Base-by-base conservation (phyloP, 805 yeast genomes). In the Metschnikowia lachancei region DNA sequence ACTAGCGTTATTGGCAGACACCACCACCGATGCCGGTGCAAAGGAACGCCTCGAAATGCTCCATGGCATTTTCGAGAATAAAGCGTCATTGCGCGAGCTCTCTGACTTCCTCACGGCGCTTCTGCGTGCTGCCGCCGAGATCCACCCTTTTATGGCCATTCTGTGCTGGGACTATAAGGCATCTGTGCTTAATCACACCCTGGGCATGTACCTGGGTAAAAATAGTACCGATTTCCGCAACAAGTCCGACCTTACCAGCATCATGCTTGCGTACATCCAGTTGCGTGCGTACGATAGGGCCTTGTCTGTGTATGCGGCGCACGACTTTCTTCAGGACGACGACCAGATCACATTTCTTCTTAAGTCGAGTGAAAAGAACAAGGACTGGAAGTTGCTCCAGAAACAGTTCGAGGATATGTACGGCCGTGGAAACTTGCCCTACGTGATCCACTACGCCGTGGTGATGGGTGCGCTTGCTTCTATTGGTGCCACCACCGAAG, bases 381-480 rank as follows among this genome's bases (percentile, higher is more conserved):
- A 69, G 32, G 72, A 78, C 50, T 85, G 87, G 87, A 62, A 62
- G 17, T 63, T 73, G 7, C 63, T 86, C 47, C 84, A 81, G 59
- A 53, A 63, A 11, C 76, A 77, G 39, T 84, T 85, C 59, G 83
- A 81, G 55, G 72, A 68, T 18, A 68, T 77, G 60, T 78, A 78
- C 55, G 81, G 78, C 1, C 61, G 68, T n/a, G 82, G 80, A 1
- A 67, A 76, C 35, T 62, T 78, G 20, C 86, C 87, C 1, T 72
- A 73, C 39, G 63, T 72, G 26, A 57, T 60, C 24, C 87, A 85
- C 53, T 85, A 85, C 58, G 70, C 77, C 3, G 74, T 80, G 14
- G 81, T 83, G 11, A 81, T 86, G 77, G 64, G 69, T 43, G 80
- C 85, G 0, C 64, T 86, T 49, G 82, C 87, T 1, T 51, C 57